Evolutionary conservation across 2,329 filamentous ascomycete species (phyloP).

Genomic region (Ophiocordyceps camponoti-saundersi): DNA sequence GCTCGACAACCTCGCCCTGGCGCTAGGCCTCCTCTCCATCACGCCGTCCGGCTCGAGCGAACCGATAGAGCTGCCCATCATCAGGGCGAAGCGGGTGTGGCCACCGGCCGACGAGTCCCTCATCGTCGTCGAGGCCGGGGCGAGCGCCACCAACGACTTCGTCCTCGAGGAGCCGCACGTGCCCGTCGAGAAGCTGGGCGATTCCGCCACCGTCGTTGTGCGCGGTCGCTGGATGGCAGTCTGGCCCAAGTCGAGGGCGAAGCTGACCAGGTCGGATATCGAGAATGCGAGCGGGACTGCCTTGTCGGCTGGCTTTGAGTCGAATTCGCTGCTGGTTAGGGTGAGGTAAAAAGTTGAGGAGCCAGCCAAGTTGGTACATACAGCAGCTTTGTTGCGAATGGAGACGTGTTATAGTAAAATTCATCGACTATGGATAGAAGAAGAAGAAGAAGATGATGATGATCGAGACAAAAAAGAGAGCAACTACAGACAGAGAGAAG

Average conservation of each 20-base stretch:
- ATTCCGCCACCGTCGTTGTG: neutral
- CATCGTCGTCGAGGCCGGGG: conserved; percentile 20
- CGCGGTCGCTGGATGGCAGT: neutral
- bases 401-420: too few species aligned
- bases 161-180: conserved; percentile 19
- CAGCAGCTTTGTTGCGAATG: too few species aligned
- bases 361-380: too few species aligned
- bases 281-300: neutral
- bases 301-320: neutral
- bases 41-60: conserved; percentile 14
- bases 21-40: conserved; percentile 23
- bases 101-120: conserved; percentile 20
- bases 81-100: conserved; percentile 22
- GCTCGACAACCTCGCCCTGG: conserved; percentile 23
- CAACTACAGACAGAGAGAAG: too few species aligned
- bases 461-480: too few species aligned
- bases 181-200: conserved; percentile 14
- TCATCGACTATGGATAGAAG: too few species aligned
- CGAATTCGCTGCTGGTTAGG: neutral
- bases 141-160: conserved; percentile 16
- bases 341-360: neutral
- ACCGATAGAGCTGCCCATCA: conserved; percentile 18
- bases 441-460: too few species aligned
- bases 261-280: neutral
- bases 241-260: neutral